Conservation (phyloP, 257 asterid species). For the Penstemon davidsonii region DNA sequence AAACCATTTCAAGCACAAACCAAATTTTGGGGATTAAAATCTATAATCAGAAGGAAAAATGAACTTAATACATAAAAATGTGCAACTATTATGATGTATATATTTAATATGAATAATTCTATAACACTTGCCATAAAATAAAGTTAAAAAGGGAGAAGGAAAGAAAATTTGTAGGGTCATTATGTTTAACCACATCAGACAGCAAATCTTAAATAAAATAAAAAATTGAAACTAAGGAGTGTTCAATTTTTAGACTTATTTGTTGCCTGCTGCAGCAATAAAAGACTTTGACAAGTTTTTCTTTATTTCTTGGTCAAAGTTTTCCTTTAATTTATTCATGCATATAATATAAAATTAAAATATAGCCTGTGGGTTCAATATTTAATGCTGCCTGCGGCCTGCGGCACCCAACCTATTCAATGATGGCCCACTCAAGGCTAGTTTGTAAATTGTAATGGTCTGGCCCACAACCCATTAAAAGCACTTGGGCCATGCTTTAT, state of each 20-base stretch:
- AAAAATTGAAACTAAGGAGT: slow-evolving; percentile 28
- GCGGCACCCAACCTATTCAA: too few species aligned
- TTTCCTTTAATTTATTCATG: not conserved
- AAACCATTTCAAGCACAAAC: too few species aligned
- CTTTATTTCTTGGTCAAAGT: not conserved
- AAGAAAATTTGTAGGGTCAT: slow-evolving; percentile 21
- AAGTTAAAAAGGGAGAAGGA: not conserved
- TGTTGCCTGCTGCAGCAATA: slow-evolving; percentile 21
- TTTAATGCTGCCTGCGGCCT: not conserved
- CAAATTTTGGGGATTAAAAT: too few species aligned
- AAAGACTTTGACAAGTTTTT: slow-evolving; percentile 15
- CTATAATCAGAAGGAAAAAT: too few species aligned
- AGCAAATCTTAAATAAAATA: slow-evolving; percentile 20
- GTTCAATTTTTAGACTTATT: slow-evolving; percentile 22
- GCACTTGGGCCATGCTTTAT: too few species aligned
- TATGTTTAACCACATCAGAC: slow-evolving; percentile 11
- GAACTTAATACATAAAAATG: too few species aligned
- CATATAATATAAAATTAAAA: not conserved
- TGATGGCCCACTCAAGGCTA: too few species aligned
- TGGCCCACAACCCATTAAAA: too few species aligned
- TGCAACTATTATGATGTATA: too few species aligned
- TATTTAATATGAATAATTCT: too few species aligned
- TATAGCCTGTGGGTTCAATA: not conserved
- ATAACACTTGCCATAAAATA: not conserved
- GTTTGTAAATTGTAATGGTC: too few species aligned